Evolutionary conservation across 2,329 filamentous ascomycete species (phyloP).

Genomic region (Apiospora rasikravindrae): DNA sequence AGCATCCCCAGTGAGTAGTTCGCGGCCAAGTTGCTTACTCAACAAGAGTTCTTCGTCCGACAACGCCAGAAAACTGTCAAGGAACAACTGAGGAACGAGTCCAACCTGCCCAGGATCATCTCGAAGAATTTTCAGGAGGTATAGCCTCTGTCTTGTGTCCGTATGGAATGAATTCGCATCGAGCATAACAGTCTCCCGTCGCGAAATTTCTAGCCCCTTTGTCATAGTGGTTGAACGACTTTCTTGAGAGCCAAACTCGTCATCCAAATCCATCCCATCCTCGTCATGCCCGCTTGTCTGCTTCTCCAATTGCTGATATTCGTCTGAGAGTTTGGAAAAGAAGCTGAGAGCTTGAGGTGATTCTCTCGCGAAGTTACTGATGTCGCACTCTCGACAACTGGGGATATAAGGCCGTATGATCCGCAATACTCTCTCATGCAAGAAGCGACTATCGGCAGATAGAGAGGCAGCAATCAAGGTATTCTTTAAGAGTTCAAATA

Average conservation of each 20-base stretch:
- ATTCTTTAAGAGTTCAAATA: conserved; percentile 49
- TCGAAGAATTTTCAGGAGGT: conserved; percentile 50
- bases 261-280: conserved; percentile 71
- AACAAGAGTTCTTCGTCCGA: conserved; percentile 59
- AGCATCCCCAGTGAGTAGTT: conserved; percentile 60
- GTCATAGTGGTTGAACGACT: conserved; percentile 50
- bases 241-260: conserved; percentile 65
- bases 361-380: conserved; percentile 45
- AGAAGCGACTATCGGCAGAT: conserved; percentile 51
- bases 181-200: conserved; percentile 50
- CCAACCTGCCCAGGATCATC: conserved; percentile 52
- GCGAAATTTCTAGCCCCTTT: conserved; percentile 49
- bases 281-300: conserved; percentile 43
- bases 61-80: conserved; percentile 55
- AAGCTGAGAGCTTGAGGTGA: conserved; percentile 49
- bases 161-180: conserved; percentile 53
- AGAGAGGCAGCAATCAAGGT: conserved; percentile 47
- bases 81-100: conserved; percentile 54
- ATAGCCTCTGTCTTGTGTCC: conserved; percentile 52
- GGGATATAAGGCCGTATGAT: conserved; percentile 54
- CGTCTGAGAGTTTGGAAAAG: conserved; percentile 46
- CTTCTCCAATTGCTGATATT: conserved; percentile 38
- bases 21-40: conserved; percentile 54
- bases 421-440: conserved; percentile 53
- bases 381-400: conserved; percentile 42